Evolutionary conservation across 345 rosid species (phyloP).

Genomic region (Populus pruinosa): DNA sequence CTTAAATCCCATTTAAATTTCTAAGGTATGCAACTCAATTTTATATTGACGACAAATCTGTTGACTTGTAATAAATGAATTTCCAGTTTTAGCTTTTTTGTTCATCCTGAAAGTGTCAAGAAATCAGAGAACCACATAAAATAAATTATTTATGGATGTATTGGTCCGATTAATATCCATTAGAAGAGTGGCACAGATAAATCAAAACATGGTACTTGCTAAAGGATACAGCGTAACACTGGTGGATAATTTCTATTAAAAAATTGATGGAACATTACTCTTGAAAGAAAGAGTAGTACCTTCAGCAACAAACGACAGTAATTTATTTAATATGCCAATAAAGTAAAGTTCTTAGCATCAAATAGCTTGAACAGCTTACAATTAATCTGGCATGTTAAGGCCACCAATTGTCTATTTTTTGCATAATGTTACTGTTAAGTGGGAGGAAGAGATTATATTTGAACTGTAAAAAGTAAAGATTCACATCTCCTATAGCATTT

Average conservation of each 20-base stretch:
- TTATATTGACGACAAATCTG: not conserved
- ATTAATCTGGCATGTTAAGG: not conserved
- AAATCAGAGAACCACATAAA: no score
- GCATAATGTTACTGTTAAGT: not conserved
- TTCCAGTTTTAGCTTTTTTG: not conserved
- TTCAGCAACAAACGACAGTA: not conserved
- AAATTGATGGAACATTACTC: no score
- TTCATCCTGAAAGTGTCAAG: no score
- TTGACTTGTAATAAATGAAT: not conserved
- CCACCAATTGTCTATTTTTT: not conserved
- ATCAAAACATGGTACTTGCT: no score
- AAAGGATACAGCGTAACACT: no score
- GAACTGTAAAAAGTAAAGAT: not conserved
- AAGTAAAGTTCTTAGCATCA: not conserved
- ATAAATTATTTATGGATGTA: no score
- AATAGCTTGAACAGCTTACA: not conserved
- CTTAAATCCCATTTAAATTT: not conserved
- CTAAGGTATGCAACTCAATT: not conserved
- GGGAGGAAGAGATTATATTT: not conserved
- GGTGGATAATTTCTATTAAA: no score
- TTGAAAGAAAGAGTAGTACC: not conserved
- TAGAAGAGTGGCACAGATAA: no score
- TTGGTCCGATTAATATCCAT: no score
- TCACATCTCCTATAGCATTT: no score
- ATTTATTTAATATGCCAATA: not conserved